Percentiles rank a stretch among this genome's conserved stretches.
phyloP scores from a whole-genome alignment of 2,329 filamentous ascomycete species.

The Ophiosphaerella korrae region DNA sequence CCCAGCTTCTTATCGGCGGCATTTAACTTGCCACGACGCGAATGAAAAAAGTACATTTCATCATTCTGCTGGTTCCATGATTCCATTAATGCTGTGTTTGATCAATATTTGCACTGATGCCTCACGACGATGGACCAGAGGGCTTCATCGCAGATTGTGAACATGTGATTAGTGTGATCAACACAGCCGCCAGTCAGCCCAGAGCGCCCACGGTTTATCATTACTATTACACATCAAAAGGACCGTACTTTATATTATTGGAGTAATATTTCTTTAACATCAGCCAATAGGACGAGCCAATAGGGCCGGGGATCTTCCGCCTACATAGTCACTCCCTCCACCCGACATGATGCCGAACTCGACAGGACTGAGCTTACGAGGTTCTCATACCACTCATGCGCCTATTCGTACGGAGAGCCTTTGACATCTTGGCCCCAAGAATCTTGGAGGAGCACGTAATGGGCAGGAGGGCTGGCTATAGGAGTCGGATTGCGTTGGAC shows the following conservation, averaged over 20 bases:
- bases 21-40: background rate
- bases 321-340: background rate
- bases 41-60: background rate
- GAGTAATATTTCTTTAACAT: background rate
- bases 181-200: background rate
- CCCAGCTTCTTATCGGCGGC: background rate
- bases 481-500: background rate
- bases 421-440: background rate
- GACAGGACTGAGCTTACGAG: background rate
- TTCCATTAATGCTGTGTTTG: too few species aligned
- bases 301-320: background rate
- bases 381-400: conserved; percentile 1
- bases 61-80: background rate
- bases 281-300: background rate
- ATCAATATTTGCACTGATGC: background rate
- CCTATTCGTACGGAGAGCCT: background rate
- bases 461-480: background rate
- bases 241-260: background rate
- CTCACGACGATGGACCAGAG: background rate
- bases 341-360: conserved; percentile 14
- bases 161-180: background rate
- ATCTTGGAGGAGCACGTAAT: background rate
- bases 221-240: conserved; percentile 3
- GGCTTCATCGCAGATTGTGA: background rate
- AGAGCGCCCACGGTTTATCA: background rate